These are phyloP conservation scores for Coemansia umbellata DNA, from an alignment of 192 early-diverging fungal genomes.

Conservation along the genomic window DNA sequence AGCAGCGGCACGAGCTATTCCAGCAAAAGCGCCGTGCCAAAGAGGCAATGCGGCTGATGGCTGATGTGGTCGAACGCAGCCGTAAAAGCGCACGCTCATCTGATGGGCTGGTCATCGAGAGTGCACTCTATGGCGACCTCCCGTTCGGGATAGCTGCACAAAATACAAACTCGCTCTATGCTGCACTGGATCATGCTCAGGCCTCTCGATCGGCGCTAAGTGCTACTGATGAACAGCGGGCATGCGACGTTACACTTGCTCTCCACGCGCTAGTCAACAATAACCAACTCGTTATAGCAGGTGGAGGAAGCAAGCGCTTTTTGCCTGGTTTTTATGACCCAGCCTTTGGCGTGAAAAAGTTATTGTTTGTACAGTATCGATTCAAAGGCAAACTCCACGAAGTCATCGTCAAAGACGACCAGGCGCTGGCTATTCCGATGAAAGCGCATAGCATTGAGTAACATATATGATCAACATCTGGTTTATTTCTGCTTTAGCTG, in stretches of 20 bases:
- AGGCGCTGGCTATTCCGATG: conserved; percentile 79
- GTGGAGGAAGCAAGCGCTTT: conserved; percentile 82
- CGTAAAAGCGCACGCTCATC: conserved; percentile 64
- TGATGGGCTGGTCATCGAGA: conserved; percentile 72
- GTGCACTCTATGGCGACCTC: conserved; percentile 87
- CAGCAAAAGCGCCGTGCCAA: conserved; percentile 72
- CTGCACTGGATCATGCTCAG: conserved; percentile 8
- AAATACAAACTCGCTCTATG: conserved; percentile 26
- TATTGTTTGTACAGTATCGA: conserved; percentile 77
- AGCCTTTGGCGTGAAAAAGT: conserved; percentile 82
- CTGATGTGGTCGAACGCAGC: conserved; percentile 61
- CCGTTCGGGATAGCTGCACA: conserved; percentile 37
- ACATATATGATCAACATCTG: neutral
- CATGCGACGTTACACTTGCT: conserved; percentile 79
- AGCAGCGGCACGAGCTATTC: conserved; percentile 60
- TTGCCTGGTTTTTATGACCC: conserved; percentile 96
- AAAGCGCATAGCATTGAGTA: conserved; percentile 37
- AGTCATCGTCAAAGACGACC: conserved; percentile 72
- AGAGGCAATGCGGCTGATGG: conserved; percentile 71
- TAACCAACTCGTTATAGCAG: conserved; percentile 84
- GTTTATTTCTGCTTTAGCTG: too few relatives aligned
- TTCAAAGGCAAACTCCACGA: conserved; percentile 80
- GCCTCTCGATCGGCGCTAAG: conserved; percentile 17
- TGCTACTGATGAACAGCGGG: conserved; percentile 27
- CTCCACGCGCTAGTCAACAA: conserved; percentile 80